phyloP scores from a whole-genome alignment of 2,329 filamentous ascomycete species.

The Pyricularia grisea region DNA sequence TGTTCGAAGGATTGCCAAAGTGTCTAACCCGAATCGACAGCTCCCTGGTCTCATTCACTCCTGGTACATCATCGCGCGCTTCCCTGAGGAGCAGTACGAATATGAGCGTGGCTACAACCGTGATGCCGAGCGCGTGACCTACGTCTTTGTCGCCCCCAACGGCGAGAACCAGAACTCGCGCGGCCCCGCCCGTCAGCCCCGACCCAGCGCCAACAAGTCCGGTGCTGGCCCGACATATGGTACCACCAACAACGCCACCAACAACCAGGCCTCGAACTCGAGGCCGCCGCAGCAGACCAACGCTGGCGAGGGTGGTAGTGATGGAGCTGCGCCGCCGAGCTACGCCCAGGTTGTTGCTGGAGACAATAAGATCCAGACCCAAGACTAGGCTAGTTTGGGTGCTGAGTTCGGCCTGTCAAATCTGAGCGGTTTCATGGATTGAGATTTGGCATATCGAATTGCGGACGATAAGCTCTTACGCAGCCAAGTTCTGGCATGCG shows the following conservation, averaged over 20 bases:
- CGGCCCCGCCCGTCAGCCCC: not conserved
- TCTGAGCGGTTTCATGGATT: not conserved
- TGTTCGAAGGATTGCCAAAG: not conserved
- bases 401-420: too few relatives aligned
- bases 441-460: not conserved
- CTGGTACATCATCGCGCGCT: conserved; percentile 95
- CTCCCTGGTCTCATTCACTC: conserved; percentile 86
- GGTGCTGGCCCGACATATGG: conserved; percentile 34
- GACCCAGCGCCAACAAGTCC: conserved; percentile 17
- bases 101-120: conserved; percentile 56
- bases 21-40: conserved; percentile 15
- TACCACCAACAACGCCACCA: conserved; percentile 21
- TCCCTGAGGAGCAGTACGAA: conserved; percentile 65
- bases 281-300: conserved; percentile 15
- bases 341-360: conserved; percentile 86
- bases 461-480: not conserved
- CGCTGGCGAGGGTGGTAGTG: conserved; percentile 32
- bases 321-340: conserved; percentile 58
- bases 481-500: not conserved
- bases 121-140: conserved; percentile 55
- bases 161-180: conserved; percentile 15
- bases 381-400: conserved; percentile 31
- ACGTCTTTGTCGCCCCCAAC: conserved; percentile 57
- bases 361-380: conserved; percentile 80
- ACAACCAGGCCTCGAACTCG: conserved; percentile 6